Base-by-base conservation (phyloP, 1,139 yeast genomes). In the Yamadazyma diospyri region DNA sequence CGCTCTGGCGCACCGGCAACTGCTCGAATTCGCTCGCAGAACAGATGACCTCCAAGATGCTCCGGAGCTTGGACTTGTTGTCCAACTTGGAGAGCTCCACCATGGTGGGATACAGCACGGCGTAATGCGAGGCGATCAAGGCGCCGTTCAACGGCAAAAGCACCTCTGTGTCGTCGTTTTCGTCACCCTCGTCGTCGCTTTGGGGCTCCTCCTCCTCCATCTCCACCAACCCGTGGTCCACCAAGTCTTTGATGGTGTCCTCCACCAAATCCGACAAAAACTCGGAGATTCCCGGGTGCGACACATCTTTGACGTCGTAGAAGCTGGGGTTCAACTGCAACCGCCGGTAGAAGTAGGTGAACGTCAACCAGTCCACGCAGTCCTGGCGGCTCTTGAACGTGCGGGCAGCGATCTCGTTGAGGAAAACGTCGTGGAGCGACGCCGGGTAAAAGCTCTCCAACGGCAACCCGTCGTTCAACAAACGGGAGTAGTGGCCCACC, bases 351-450 rank as follows among this genome's bases (percentile, higher is more conserved):
- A 88, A 85, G 46, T 79, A 84, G 0, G 95, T 75, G 55, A 76
- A 85, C 0, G 97, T 84, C 25, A 94, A 52, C 94, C 95, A 86
- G 48, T 89, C 97, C 39, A 94, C 75, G 43, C 95, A 85, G 43
- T 85, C 94, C 47, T 89, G 97, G 48, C 85, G 77, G 5, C 76
- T 67, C 32, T 67, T 72, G 37, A 92, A 71, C n/a, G 79, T 65
- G 2, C 76, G 68, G 10, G 78, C 74, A 32, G 83, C 74, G 11
- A 88, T 78, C 45, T 88, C 97, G 25, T 76, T 73, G 26, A 84
- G 57, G 29, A 92, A 69, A 0, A 75, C 69, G 50, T 89, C 96
- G 38, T 76, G 80, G 12, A 88, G 47, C 28, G 63, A 58, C 9
- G 64, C 57, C 33, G 73, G 73, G 45, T 88, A 53, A 46, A 71